phyloP scores from a whole-genome alignment of 2,329 filamentous ascomycete species.

The Exophiala spinifera region DNA sequence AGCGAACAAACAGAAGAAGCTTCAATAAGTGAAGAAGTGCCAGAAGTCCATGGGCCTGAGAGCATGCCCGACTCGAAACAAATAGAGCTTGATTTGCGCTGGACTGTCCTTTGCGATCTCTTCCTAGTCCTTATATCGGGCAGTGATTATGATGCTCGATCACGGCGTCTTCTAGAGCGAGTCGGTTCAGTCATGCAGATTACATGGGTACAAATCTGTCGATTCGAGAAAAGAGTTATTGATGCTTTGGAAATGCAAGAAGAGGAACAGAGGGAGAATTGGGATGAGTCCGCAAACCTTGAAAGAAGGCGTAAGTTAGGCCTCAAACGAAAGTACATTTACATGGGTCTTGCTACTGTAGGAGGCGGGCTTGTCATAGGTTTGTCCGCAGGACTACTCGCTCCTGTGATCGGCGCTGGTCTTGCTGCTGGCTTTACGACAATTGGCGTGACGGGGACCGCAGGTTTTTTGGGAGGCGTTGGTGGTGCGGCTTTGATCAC shows the following conservation, averaged over 20 bases:
- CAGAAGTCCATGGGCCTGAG: constrained; percentile 76
- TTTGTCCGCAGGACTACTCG: constrained; percentile 84
- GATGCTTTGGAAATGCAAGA: constrained; percentile 98
- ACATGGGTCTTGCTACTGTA: constrained; percentile 96
- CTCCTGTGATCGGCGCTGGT: constrained; percentile 89
- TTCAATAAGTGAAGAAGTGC: constrained; percentile 66
- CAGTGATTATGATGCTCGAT: constrained; percentile 86
- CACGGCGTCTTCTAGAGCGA: constrained; percentile 75
- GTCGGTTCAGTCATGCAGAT: constrained; percentile 79
- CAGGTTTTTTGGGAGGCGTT: constrained; percentile 83
- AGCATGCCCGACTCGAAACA: constrained; percentile 77
- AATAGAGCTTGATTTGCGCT: constrained; percentile 92
- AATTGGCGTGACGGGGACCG: constrained; percentile 85
- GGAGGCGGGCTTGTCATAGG: constrained; percentile 94
- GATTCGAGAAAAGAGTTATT: constrained; percentile 95
- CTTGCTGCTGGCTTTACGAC: constrained; percentile 93
- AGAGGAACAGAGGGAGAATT: constrained; percentile 88
- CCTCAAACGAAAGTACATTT: constrained; percentile 77
- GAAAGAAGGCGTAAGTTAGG: constrained; percentile 77
- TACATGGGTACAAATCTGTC: constrained; percentile 87
- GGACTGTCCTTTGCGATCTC: constrained; percentile 94
- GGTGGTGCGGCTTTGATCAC: constrained; percentile 94
- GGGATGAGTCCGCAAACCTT: constrained; percentile 96
- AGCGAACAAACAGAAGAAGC: constrained; percentile 45
- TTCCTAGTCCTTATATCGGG: constrained; percentile 97